phyloP scores from a whole-genome alignment of 1,284 basidiomycete species.

The Ganoderma multipileum region DNA sequence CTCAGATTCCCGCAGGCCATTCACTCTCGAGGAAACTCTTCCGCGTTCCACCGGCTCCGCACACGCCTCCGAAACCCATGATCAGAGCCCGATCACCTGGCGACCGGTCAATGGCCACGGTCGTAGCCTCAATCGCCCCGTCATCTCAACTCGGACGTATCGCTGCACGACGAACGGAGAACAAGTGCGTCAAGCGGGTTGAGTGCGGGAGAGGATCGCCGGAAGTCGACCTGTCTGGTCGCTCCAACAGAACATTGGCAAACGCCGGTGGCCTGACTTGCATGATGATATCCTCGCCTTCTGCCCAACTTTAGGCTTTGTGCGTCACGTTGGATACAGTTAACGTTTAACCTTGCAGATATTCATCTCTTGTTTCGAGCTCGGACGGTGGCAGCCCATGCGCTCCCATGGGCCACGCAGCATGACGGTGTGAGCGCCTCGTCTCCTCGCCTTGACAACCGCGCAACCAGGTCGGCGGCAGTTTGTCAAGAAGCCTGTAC shows the following conservation, averaged over 20 bases:
- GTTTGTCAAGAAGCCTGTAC: neutral
- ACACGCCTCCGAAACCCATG: neutral
- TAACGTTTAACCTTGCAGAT: neutral
- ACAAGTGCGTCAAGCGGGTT: neutral
- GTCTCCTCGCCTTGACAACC: neutral
- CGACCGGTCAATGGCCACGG: neutral
- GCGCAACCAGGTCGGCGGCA: neutral
- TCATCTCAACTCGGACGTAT: conserved; percentile 1
- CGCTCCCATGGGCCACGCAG: neutral
- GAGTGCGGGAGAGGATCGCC: conserved; percentile 7
- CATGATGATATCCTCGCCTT: neutral
- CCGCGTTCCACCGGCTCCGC: neutral
- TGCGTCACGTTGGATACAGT: neutral
- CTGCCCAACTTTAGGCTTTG: neutral
- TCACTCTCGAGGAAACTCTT: neutral
- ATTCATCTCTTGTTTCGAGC: neutral
- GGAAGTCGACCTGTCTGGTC: neutral
- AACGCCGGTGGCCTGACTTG: neutral
- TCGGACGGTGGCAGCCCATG: neutral
- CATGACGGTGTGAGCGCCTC: neutral
- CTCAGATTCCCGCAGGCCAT: neutral
- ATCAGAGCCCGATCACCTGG: neutral
- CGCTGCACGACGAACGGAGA: neutral
- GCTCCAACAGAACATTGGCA: neutral
- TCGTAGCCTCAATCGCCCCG: neutral